These are phyloP conservation scores for Venturia aucupariae DNA, from an alignment of 2,329 filamentous ascomycete genomes.

Conservation along the genomic window DNA sequence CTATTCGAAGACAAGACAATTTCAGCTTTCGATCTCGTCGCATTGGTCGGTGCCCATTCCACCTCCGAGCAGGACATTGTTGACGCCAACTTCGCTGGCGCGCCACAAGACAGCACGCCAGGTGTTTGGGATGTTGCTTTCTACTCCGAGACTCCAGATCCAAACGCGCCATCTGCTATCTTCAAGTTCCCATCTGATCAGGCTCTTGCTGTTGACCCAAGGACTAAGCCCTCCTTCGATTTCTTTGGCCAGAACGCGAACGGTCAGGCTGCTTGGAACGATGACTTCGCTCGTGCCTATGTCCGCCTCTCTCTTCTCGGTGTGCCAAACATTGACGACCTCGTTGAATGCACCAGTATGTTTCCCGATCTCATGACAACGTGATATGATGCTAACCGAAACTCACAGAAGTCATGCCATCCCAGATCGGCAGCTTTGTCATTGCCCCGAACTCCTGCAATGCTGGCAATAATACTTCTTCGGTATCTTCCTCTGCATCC, in stretches of 20 bases:
- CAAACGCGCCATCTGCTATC: conserved; percentile 17
- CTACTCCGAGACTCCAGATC: conserved; percentile 19
- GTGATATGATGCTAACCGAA: background rate
- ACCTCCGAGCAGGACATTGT: conserved; percentile 38
- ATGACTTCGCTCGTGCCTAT: conserved; percentile 19
- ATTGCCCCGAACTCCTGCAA: background rate
- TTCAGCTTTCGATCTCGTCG: conserved; percentile 39
- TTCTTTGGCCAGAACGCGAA: conserved; percentile 9
- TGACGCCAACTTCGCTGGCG: conserved; percentile 24
- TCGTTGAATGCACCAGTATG: conserved; percentile 20
- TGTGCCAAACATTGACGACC: conserved; percentile 21
- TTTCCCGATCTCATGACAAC: conserved; percentile 13
- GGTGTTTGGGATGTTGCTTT: conserved; percentile 20
- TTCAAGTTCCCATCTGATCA: conserved; percentile 20
- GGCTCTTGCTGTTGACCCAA: conserved; percentile 5
- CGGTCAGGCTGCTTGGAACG: conserved; percentile 9
- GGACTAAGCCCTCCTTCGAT: background rate
- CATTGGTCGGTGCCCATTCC: conserved; percentile 47
- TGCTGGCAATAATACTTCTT: background rate
- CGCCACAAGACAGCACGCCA: conserved; percentile 15
- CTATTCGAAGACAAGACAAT: conserved; percentile 45
- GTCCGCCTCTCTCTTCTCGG: conserved; percentile 20
- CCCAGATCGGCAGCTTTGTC: conserved; percentile 1
- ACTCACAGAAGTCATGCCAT: background rate
- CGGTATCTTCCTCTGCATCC: background rate